Conservation (phyloP, 1,139 yeast genomes). For the Suhomyces ambrosiae region DNA sequence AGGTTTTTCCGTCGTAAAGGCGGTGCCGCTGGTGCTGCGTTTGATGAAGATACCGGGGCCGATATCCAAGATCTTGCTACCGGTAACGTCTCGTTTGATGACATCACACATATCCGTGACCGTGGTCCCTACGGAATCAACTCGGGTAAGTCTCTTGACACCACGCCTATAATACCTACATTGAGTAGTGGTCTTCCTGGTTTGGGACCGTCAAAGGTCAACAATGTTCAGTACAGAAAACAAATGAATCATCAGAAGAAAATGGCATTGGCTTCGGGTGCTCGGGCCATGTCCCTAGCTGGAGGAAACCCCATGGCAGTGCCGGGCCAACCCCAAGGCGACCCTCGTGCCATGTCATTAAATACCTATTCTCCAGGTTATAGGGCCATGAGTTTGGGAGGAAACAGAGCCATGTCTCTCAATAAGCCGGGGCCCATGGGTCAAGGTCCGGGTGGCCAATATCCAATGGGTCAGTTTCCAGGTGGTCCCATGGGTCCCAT, state of each 20-base stretch:
- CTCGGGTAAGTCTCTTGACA: constrained; percentile 44
- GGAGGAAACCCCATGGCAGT: constrained; percentile 42
- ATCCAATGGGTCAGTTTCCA: constrained; percentile 2
- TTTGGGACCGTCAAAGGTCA: constrained; percentile 27
- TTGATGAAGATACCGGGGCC: constrained; percentile 57
- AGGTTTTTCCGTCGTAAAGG: constrained; percentile 48
- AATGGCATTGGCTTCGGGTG: constrained; percentile 50
- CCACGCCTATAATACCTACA: constrained; percentile 77
- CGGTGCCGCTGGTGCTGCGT: constrained; percentile 29
- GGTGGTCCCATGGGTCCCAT: constrained; percentile 4
- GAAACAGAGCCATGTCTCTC: constrained; percentile 33
- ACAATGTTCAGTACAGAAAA: constrained; percentile 65
- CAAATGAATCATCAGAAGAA: constrained; percentile 71
- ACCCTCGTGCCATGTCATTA: constrained; percentile 63
- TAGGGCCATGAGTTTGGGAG: constrained; percentile 26
- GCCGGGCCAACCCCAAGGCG: constrained; percentile 13
- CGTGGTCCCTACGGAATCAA: constrained; percentile 62
- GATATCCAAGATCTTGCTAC: constrained; percentile 45
- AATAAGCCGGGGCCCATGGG: constrained; percentile 15
- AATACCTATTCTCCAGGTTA: constrained; percentile 30
- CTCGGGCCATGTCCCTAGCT: constrained; percentile 47
- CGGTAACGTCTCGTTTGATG: constrained; percentile 59
- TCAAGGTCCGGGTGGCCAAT: constrained; percentile 1
- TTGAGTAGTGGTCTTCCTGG: constrained; percentile 29
- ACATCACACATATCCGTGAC: constrained; percentile 62